Evolutionary conservation across 1,139 yeast species (phyloP).

Genomic region (Magnusiomyces sp.): DNA sequence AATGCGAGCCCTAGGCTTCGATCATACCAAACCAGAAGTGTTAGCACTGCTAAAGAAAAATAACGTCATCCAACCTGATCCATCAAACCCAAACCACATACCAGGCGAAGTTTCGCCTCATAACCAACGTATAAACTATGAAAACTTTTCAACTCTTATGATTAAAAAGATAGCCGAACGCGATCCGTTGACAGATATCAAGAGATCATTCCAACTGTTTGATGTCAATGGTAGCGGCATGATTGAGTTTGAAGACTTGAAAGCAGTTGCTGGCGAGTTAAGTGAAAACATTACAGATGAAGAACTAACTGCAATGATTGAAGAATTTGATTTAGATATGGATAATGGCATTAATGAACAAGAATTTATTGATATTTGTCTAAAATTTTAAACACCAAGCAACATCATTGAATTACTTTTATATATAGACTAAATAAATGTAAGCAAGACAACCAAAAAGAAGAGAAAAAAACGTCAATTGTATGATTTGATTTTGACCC

Average conservation of each 20-base stretch:
- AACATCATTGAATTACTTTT: background rate
- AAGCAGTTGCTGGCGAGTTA: constrained; percentile 84
- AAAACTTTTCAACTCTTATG: constrained; percentile 62
- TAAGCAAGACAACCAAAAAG: no score
- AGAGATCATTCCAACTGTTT: constrained; percentile 81
- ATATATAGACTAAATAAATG: no score
- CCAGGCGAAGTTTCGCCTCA: background rate
- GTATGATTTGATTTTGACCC: no score
- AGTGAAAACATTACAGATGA: constrained; percentile 92
- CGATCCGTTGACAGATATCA: constrained; percentile 89
- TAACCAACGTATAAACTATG: constrained; percentile 57
- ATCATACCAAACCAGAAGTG: constrained; percentile 70
- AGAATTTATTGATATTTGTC: constrained; percentile 86
- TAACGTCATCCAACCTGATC: constrained; percentile 35
- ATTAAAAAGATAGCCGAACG: constrained; percentile 71
- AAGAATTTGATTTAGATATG: constrained; percentile 92
- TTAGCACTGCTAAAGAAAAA: constrained; percentile 72
- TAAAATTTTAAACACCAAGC: constrained; percentile 38
- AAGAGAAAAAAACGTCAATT: no score
- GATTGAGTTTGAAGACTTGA: constrained; percentile 57
- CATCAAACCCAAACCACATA: constrained; percentile 47
- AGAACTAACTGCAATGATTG: constrained; percentile 93
- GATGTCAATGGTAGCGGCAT: constrained; percentile 87
- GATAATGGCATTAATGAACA: constrained; percentile 94
- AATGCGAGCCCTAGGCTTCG: constrained; percentile 89